Conservation (phyloP, 1,284 basidiomycete species). For the Ceratobasidium sp. region DNA sequence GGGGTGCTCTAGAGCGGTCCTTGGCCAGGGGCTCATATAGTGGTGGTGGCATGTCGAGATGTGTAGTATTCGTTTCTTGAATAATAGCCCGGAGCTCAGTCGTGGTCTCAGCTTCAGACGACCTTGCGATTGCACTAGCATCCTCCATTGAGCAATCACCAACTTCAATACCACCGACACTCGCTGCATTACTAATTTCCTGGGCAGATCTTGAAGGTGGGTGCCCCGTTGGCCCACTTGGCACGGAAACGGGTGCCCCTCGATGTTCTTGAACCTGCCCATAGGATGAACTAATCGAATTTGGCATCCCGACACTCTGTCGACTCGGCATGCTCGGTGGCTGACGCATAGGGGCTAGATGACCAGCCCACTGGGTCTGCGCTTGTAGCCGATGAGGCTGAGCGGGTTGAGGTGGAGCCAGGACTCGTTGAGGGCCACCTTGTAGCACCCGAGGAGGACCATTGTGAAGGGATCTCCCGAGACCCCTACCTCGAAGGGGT, state of each 20-base stretch:
- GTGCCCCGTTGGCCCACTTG: not conserved
- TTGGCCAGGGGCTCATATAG: constrained; percentile 31
- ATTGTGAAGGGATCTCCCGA: constrained; percentile 15
- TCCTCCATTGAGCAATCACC: constrained; percentile 27
- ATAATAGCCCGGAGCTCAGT: constrained; percentile 1
- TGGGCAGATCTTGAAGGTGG: not conserved
- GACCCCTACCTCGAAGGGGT: constrained; percentile 14
- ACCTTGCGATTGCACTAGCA: not conserved
- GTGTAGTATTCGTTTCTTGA: constrained; percentile 7
- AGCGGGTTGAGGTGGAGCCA: constrained; percentile 13
- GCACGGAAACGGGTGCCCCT: not conserved
- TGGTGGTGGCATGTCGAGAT: constrained; percentile 27
- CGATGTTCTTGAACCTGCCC: not conserved
- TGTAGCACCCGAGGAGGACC: constrained; percentile 31
- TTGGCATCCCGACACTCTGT: not conserved
- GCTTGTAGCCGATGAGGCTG: constrained; percentile 8
- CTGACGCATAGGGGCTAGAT: not conserved
- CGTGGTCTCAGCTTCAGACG: not conserved
- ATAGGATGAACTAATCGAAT: not conserved
- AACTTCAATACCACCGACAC: not conserved
- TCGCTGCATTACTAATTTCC: not conserved
- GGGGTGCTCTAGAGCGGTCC: constrained; percentile 4
- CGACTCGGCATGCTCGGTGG: not conserved
- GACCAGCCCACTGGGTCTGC: not conserved
- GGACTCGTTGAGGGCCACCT: constrained; percentile 21